Base-by-base conservation (phyloP, 177 flowering plant genomes). In the Vitis hybrid region DNA sequence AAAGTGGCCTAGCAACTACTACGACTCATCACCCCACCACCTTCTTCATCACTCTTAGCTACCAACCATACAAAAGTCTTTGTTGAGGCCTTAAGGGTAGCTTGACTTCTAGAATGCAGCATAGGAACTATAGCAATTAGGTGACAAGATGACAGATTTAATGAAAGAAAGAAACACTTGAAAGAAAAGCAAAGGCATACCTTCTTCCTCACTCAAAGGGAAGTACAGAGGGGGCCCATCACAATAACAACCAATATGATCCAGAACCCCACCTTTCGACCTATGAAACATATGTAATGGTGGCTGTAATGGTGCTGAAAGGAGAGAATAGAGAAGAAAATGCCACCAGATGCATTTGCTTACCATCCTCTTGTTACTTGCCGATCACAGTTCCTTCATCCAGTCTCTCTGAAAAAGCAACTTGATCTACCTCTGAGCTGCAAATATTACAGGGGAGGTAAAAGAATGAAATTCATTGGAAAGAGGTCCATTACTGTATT, bases 401-500 rank as follows among this genome's bases (percentile, higher is more conserved):
- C 73, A 65, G 60, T 62, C 68, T 70, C 79, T 3, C 74, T 70
- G 48, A 35, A 69, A 66, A 57, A 58, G 55, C 66, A 68, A 51
- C 66, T 35, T 27, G 14, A 66, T 66, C 65, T 24, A 51, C 52
- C 32, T 13, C 50, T 55, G 7, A 51, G 46, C 68, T 51, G 67
- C 65, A 81, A 74, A 52, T 35, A 60, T 64, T 52, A 51, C 66
- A 30, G n/a, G 56, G 78, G 73, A 64, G 60, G 49, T 7, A 77
- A 64, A 49, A 74, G 56, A 19, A 85, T 81, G 89, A 82, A 59
- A 52, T 3, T 81, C 48, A 77, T 80, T 8, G 75, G 69, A 66
- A 85, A 69, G 76, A 91, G 84, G 66, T 71, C 84, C 68, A 81
- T 89, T 32, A 80, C 82, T 49, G 11, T 79, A 48, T 82, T 92